phyloP scores from a whole-genome alignment of 176 grass and related monocot species.

The Juncus inflexus region DNA sequence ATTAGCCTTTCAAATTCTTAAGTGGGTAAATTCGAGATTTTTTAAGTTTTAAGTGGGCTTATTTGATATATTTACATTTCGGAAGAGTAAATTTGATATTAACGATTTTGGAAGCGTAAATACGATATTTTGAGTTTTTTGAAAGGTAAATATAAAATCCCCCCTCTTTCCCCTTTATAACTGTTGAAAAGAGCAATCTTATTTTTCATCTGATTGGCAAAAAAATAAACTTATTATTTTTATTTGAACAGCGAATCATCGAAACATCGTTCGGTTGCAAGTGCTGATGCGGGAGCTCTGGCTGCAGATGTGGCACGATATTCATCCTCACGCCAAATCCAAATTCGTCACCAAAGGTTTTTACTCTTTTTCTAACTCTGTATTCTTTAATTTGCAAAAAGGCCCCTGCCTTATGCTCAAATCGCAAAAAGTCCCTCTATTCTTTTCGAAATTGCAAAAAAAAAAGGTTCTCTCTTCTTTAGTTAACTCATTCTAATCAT shows the following conservation, averaged over 20 bases:
- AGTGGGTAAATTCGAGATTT: no score
- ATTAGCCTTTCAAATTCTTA: no score
- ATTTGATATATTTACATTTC: no score
- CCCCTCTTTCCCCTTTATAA: background rate
- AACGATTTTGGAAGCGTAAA: no score
- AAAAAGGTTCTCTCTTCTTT: conserved; percentile 13
- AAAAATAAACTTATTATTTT: conserved; percentile 19
- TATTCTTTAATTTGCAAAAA: no score
- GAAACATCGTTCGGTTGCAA: conserved; percentile 83
- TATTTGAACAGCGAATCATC: conserved; percentile 61
- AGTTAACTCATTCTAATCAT: background rate
- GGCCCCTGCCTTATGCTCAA: no score
- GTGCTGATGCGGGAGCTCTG: conserved; percentile 94
- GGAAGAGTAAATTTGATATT: no score
- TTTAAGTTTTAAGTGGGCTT: no score
- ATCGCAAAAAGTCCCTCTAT: no score
- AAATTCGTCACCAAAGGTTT: conserved; percentile 95
- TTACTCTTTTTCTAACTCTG: conserved; percentile 1
- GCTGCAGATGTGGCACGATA: conserved; percentile 99
- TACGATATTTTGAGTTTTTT: background rate
- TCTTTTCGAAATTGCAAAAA: no score
- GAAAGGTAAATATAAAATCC: background rate
- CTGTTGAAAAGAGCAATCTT: background rate
- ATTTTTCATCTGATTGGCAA: background rate
- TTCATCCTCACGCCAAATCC: conserved; percentile 74